phyloP scores from a whole-genome alignment of 306 rosid species.

The Hippophae tibetana region DNA sequence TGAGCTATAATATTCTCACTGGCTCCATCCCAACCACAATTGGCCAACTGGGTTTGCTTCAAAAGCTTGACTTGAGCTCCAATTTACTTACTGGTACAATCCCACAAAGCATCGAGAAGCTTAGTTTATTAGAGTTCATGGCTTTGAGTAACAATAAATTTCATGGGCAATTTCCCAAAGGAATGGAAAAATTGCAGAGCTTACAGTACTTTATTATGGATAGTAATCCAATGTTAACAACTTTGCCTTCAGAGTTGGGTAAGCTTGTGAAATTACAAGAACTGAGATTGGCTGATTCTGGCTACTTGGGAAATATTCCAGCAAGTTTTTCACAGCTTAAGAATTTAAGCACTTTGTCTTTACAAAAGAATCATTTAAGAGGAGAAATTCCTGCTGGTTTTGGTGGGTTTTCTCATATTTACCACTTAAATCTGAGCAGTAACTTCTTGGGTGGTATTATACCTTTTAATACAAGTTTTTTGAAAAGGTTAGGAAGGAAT shows the following conservation, averaged over 20 bases:
- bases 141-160: slow-evolving; percentile 39
- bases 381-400: slow-evolving; percentile 33
- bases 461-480: slow-evolving; percentile 45
- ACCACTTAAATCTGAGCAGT: slow-evolving; percentile 47
- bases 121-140: slow-evolving; percentile 26
- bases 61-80: slow-evolving; percentile 46
- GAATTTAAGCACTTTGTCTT: slow-evolving; percentile 38
- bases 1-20: slow-evolving; percentile 38
- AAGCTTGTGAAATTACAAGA: slow-evolving; percentile 37
- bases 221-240: slow-evolving; percentile 32
- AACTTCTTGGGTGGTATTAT: slow-evolving; percentile 32
- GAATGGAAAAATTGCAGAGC: slow-evolving; percentile 30
- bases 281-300: slow-evolving; percentile 40
- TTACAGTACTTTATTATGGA: slow-evolving; percentile 48
- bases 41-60: slow-evolving; percentile 34
- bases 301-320: slow-evolving; percentile 37
- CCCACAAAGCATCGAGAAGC: slow-evolving; percentile 26
- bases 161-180: slow-evolving; percentile 26
- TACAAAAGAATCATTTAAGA: slow-evolving; percentile 33
- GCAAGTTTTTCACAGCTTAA: slow-evolving; percentile 29
- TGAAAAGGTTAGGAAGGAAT: slow-evolving; percentile 36
- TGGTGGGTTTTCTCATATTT: slow-evolving; percentile 30
- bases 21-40: slow-evolving; percentile 36
- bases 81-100: slow-evolving; percentile 31
- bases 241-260: slow-evolving; percentile 32